phyloP scores from a whole-genome alignment of 2,329 filamentous ascomycete genomes.

The Alternaria alternata region DNA sequence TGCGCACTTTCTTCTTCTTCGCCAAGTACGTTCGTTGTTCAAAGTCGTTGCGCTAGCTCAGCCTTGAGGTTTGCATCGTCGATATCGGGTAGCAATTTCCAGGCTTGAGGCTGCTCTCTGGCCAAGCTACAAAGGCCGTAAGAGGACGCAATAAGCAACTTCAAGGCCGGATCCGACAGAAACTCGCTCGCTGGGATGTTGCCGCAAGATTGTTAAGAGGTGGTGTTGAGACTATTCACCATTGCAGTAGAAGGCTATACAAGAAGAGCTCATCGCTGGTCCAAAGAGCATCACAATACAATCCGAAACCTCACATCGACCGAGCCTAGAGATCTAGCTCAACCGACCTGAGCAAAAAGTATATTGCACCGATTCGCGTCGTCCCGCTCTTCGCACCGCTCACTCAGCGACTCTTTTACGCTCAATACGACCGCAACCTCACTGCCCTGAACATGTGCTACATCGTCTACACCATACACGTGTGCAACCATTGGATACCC shows the following conservation, averaged over 20 bases:
- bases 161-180: constrained; percentile 1
- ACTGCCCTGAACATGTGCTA: constrained; percentile 36
- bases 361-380: neutral
- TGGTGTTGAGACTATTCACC: constrained; percentile 9
- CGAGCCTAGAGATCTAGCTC: neutral
- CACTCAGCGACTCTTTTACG: neutral
- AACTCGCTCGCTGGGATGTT: constrained; percentile 9
- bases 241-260: constrained; percentile 6
- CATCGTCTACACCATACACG: constrained; percentile 43
- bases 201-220: constrained; percentile 10
- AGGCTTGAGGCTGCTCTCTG: neutral
- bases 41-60: neutral
- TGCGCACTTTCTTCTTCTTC: neutral
- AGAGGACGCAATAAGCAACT: neutral
- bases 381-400: neutral
- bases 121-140: neutral
- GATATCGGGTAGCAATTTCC: neutral
- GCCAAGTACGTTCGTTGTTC: neutral
- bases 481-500: constrained; percentile 44
- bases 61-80: constrained; percentile 2
- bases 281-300: neutral
- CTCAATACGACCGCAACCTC: neutral
- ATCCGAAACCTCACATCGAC: neutral
- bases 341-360: neutral
- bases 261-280: constrained; percentile 1